A percentile compares a stretch with the other conserved stretches of the same genome.
phyloP scores from a whole-genome alignment of 169 alveolate genomes.

The Cyclospora cayetanensis region DNA sequence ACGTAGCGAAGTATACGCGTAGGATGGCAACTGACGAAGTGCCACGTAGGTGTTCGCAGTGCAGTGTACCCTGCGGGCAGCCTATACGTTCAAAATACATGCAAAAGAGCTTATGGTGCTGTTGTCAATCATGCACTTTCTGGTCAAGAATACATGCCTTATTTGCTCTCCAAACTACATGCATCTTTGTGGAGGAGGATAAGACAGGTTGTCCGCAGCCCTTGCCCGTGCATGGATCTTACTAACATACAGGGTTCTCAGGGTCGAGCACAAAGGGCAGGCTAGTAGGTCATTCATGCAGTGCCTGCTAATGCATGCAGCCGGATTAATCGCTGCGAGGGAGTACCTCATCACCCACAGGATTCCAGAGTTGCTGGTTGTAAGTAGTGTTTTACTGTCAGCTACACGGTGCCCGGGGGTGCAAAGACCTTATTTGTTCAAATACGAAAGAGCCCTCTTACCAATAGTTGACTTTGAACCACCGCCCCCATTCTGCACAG shows the following conservation, averaged over 20 bases:
- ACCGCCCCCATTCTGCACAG: no score
- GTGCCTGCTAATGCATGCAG: not conserved
- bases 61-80: no score
- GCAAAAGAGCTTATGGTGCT: not conserved
- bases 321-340: not conserved
- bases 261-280: not conserved
- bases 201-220: not conserved
- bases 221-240: not conserved
- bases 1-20: no score
- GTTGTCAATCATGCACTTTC: not conserved
- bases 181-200: not conserved
- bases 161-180: not conserved
- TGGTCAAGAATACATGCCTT: not conserved
- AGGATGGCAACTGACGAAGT: not conserved
- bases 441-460: no score
- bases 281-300: not conserved
- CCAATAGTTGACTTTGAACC: no score
- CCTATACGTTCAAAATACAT: not conserved
- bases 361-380: not conserved
- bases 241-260: not conserved
- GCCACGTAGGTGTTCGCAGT: constrained; percentile 6
- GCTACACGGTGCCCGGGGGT: no score
- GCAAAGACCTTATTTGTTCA: no score
- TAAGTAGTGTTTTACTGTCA: no score
- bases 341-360: not conserved